Percentiles rank a stretch among this genome's conserved stretches.
These are phyloP conservation scores for Psilocybe subaeruginosa DNA, from an alignment of 768 basidiomycete species.

Conservation along the genomic window DNA sequence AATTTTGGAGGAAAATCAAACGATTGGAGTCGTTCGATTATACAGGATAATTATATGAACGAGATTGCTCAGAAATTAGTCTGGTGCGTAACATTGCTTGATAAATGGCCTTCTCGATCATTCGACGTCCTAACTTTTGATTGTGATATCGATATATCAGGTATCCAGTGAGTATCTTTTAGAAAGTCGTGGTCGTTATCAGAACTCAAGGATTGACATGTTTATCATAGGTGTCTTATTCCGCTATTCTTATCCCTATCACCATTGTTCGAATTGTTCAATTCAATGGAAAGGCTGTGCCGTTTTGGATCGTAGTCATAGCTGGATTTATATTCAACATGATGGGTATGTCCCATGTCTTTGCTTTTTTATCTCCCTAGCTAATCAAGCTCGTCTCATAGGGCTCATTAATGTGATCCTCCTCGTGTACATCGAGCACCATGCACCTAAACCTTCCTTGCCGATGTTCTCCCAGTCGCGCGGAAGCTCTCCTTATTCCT, in stretches of 20 bases:
- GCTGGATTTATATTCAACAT: slow-evolving; percentile 31
- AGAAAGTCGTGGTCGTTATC: not conserved
- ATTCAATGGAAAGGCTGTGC: slow-evolving; percentile 26
- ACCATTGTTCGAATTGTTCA: slow-evolving; percentile 29
- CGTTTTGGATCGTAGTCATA: slow-evolving; percentile 25
- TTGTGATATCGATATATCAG: not conserved
- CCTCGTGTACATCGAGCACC: slow-evolving; percentile 13
- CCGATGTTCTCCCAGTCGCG: slow-evolving; percentile 6
- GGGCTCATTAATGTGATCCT: slow-evolving; percentile 22
- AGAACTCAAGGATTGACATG: not conserved
- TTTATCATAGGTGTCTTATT: slow-evolving; percentile 27
- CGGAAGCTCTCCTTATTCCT: not conserved
- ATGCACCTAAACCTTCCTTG: slow-evolving; percentile 5
- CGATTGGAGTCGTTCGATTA: slow-evolving; percentile 8
- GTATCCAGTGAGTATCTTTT: slow-evolving; percentile 14
- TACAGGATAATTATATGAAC: slow-evolving; percentile 11
- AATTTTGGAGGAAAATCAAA: slow-evolving; percentile 2
- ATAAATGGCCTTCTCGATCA: not conserved
- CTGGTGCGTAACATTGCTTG: slow-evolving; percentile 4
- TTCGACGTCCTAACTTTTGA: not conserved
- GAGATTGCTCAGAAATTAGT: slow-evolving; percentile 12
- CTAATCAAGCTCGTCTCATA: not conserved
- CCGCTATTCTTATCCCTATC: slow-evolving; percentile 30
- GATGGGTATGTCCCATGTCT: slow-evolving; percentile 22
- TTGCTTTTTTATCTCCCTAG: not conserved